These are phyloP conservation scores for Protoeuglena noctilucae DNA, from an alignment of 139 green algal genomes.

Conservation along the genomic window DNA sequence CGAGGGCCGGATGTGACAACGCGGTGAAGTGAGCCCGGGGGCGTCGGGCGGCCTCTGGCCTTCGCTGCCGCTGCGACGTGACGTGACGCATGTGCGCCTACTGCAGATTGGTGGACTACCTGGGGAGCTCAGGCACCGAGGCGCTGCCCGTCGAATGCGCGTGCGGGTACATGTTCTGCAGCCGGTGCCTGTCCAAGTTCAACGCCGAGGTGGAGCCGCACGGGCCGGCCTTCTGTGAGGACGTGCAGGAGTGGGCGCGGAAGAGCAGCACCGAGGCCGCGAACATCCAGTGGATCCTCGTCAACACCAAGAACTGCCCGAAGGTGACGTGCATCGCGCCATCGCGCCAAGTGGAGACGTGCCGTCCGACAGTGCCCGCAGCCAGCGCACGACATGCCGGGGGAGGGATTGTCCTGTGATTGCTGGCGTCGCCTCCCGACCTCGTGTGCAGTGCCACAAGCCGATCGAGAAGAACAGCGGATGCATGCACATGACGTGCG, in stretches of 20 bases:
- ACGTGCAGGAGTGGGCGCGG: slow-evolving; percentile 34
- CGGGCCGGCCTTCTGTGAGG: slow-evolving; percentile 42
- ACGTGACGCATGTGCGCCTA: not conserved
- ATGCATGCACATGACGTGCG: slow-evolving; percentile 82
- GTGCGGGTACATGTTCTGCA: slow-evolving; percentile 56
- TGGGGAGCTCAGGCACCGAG: slow-evolving; percentile 15
- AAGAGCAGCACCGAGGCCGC: slow-evolving; percentile 69
- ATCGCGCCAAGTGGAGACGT: too few species aligned
- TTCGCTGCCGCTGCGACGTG: not conserved
- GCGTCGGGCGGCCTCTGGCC: not conserved
- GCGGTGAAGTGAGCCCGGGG: slow-evolving; percentile 53
- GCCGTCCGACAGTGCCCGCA: too few species aligned
- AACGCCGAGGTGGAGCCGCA: slow-evolving; percentile 60
- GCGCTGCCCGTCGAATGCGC: slow-evolving; percentile 4
- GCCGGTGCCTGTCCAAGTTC: slow-evolving; percentile 53
- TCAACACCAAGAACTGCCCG: slow-evolving; percentile 71
- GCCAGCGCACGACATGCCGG: too few species aligned
- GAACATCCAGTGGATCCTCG: slow-evolving; percentile 66
- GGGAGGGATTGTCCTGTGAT: too few species aligned
- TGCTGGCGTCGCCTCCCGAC: too few species aligned
- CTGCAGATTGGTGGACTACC: not conserved
- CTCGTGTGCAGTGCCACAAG: slow-evolving; percentile 59
- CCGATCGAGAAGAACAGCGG: slow-evolving; percentile 77
- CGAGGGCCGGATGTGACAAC: slow-evolving; percentile 38
- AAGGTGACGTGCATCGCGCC: too few species aligned